Conservation (phyloP, 2,329 filamentous ascomycete genomes). For the Phaeosphaeria sp. region DNA sequence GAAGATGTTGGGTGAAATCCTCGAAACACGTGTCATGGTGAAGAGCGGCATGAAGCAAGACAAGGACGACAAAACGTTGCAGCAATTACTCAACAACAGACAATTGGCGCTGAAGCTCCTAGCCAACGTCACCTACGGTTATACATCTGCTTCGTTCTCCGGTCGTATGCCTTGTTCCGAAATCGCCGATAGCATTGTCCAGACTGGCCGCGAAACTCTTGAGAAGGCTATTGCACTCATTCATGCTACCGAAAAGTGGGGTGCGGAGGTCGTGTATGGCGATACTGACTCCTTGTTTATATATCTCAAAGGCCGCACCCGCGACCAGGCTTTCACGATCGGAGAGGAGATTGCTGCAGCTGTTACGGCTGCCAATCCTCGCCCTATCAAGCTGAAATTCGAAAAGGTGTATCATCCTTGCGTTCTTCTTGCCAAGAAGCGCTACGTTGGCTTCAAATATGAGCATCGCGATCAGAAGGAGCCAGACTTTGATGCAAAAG, state of each 20-base stretch:
- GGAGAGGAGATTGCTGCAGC: slow-evolving; percentile 89
- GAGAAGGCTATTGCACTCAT: slow-evolving; percentile 93
- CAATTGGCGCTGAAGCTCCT: slow-evolving; percentile 94
- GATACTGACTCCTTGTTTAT: slow-evolving; percentile 97
- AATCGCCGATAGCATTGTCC: slow-evolving; percentile 97
- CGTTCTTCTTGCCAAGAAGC: slow-evolving; percentile 92
- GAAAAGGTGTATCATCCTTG: slow-evolving; percentile 98
- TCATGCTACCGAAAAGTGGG: slow-evolving; percentile 85
- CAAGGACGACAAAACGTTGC: slow-evolving; percentile 83
- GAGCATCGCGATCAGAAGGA: slow-evolving; percentile 75
- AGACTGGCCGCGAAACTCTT: slow-evolving; percentile 91
- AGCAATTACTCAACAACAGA: slow-evolving; percentile 88
- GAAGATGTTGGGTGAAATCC: slow-evolving; percentile 94
- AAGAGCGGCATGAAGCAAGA: slow-evolving; percentile 96
- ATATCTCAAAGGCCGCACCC: slow-evolving; percentile 83
- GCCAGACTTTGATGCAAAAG: slow-evolving; percentile 96
- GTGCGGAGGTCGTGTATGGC: slow-evolving; percentile 95
- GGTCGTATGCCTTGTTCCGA: slow-evolving; percentile 98
- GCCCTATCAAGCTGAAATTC: slow-evolving; percentile 94
- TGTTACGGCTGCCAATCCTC: slow-evolving; percentile 87
- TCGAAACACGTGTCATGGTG: slow-evolving; percentile 97
- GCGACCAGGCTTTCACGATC: slow-evolving; percentile 87
- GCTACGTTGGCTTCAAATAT: slow-evolving; percentile 98
- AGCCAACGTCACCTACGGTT: slow-evolving; percentile 98
- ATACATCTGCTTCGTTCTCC: slow-evolving; percentile 95